Evolutionary conservation across 1,284 basidiomycete genomes (phyloP).

Genomic region (Boletellus sp.): DNA sequence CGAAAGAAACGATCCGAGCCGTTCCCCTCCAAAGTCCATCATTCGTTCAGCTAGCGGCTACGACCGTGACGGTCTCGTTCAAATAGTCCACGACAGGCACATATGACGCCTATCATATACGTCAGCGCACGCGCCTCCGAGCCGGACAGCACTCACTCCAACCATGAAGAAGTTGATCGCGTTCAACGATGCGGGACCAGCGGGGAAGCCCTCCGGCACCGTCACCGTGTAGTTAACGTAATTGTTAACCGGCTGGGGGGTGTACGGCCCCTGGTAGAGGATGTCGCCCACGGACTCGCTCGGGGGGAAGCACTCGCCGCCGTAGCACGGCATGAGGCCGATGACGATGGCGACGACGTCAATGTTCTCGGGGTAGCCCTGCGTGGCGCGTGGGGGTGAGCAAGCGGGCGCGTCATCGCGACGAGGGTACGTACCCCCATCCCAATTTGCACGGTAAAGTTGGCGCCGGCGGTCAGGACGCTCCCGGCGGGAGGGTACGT

Average conservation of each 20-base stretch:
- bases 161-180: slow-evolving; percentile 27
- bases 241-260: neutral
- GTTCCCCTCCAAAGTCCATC: neutral
- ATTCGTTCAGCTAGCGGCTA: neutral
- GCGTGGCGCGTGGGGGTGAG: neutral
- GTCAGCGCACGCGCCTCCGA: neutral
- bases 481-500: slow-evolving; percentile 7
- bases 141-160: slow-evolving; percentile 20
- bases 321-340: slow-evolving; percentile 19
- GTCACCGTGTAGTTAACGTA: slow-evolving; percentile 23
- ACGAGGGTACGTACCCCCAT: slow-evolving; percentile 18
- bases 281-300: slow-evolving; percentile 18
- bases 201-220: slow-evolving; percentile 13
- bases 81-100: slow-evolving; percentile 21
- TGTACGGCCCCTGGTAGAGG: slow-evolving; percentile 24
- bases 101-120: slow-evolving; percentile 12
- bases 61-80: slow-evolving; percentile 20
- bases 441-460: slow-evolving; percentile 18
- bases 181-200: slow-evolving; percentile 18
- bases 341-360: slow-evolving; percentile 26
- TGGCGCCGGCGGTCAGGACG: slow-evolving; percentile 9
- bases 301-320: slow-evolving; percentile 13
- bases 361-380: slow-evolving; percentile 23
- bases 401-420: neutral
- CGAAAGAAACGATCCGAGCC: neutral